These are phyloP conservation scores for Mercurialis annua DNA, from an alignment of 345 rosid species.

Conservation along the genomic window DNA sequence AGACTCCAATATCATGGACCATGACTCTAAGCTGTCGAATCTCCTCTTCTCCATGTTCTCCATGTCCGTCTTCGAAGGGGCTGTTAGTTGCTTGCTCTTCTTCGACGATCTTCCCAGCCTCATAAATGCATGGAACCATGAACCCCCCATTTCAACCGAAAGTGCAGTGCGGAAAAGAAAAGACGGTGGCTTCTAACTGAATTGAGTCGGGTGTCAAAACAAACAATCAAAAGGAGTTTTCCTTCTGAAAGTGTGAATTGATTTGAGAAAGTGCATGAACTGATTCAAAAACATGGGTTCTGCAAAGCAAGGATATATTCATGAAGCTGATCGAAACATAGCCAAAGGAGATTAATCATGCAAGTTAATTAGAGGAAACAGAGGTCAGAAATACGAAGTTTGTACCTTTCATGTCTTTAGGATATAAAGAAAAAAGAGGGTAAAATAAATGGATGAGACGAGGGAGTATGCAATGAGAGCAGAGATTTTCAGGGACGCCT, in stretches of 20 bases:
- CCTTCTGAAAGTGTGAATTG: constrained; percentile 92
- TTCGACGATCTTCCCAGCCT: constrained; percentile 54
- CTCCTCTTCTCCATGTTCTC: constrained; percentile 85
- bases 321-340: constrained; percentile 36
- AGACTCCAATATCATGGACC: constrained; percentile 96
- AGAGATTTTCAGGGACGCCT: constrained; percentile 67
- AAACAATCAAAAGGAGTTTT: constrained; percentile 46
- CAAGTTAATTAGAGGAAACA: constrained; percentile 18
- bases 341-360: constrained; percentile 22
- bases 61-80: constrained; percentile 62
- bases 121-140: constrained; percentile 77
- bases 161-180: not conserved
- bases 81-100: constrained; percentile 40
- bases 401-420: not conserved
- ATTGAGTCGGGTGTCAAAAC: not conserved
- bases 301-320: constrained; percentile 35
- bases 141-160: constrained; percentile 43
- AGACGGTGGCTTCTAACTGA: not conserved
- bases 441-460: constrained; percentile 11
- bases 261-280: constrained; percentile 95
- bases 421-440: constrained; percentile 9
- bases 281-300: constrained; percentile 89
- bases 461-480: constrained; percentile 57
- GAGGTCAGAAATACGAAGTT: constrained; percentile 11
- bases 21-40: constrained; percentile 93